These are phyloP conservation scores for Nigrospora osmanthi DNA, from an alignment of 2,329 filamentous ascomycete genomes.

Conservation along the genomic window DNA sequence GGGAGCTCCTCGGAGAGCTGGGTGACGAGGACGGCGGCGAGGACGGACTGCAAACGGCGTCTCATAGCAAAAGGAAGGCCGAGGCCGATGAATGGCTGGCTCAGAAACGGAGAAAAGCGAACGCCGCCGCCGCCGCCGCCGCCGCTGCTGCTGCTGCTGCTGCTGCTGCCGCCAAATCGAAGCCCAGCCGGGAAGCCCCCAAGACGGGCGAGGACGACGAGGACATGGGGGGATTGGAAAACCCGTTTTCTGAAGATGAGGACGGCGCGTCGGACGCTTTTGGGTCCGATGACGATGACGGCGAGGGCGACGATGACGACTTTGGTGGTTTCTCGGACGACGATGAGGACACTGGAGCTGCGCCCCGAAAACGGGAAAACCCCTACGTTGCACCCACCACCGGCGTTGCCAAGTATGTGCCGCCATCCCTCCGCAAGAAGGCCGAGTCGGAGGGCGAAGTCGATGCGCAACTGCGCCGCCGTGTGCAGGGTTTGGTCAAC, in stretches of 20 bases:
- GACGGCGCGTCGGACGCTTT: neutral
- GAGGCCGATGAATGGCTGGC: conserved; percentile 55
- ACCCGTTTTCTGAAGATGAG: conserved; percentile 4
- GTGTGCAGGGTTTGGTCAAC: conserved; percentile 84
- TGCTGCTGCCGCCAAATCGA: neutral
- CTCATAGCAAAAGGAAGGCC: conserved; percentile 53
- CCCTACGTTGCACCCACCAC: conserved; percentile 72
- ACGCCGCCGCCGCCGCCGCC: conserved; percentile 8
- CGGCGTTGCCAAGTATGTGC: conserved; percentile 68
- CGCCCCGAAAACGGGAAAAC: conserved; percentile 62
- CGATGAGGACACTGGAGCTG: conserved; percentile 21
- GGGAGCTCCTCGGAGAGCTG: conserved; percentile 66
- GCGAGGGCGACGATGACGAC: conserved; percentile 19
- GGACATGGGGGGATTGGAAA: conserved; percentile 2
- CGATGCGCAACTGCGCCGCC: conserved; percentile 62
- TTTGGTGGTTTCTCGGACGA: conserved; percentile 32
- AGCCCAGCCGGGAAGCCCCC: too few species aligned
- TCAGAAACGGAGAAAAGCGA: conserved; percentile 45
- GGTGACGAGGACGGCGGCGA: conserved; percentile 35
- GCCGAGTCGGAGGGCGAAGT: conserved; percentile 58
- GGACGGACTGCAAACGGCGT: conserved; percentile 37
- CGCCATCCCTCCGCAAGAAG: conserved; percentile 69
- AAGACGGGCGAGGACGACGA: conserved; percentile 13
- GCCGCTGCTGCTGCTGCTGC: neutral
- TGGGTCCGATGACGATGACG: conserved; percentile 16